phyloP scores from a whole-genome alignment of 768 basidiomycete species.

The Rhodocollybia butyracea region DNA sequence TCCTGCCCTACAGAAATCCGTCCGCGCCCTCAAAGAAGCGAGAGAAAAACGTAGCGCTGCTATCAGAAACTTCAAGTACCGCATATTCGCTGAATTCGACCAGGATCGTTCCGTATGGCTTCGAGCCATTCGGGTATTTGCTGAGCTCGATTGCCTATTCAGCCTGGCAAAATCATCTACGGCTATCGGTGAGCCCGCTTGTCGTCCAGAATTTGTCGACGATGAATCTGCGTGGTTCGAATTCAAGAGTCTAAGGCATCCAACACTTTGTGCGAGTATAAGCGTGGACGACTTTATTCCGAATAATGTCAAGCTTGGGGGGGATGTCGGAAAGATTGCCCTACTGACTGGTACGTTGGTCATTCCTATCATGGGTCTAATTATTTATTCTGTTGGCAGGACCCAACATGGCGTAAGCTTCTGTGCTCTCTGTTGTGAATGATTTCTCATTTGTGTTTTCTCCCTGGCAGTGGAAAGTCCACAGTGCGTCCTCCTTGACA shows the following conservation, averaged over 20 bases:
- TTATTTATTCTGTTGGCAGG: slow-evolving; percentile 46
- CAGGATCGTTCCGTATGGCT: slow-evolving; percentile 78
- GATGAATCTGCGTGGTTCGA: slow-evolving; percentile 64
- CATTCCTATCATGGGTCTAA: not conserved
- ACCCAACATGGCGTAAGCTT: slow-evolving; percentile 89
- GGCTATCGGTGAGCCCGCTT: slow-evolving; percentile 93
- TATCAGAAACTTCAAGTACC: slow-evolving; percentile 80
- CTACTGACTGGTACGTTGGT: slow-evolving; percentile 75
- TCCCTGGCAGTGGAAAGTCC: slow-evolving; percentile 61
- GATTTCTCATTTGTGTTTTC: slow-evolving; percentile 5
- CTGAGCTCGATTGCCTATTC: slow-evolving; percentile 96
- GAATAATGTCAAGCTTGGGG: slow-evolving; percentile 87
- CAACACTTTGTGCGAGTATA: slow-evolving; percentile 69
- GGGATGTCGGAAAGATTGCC: slow-evolving; percentile 68
- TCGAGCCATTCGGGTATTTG: slow-evolving; percentile 77
- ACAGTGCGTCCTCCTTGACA: slow-evolving; percentile 41
- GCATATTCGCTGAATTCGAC: slow-evolving; percentile 80
- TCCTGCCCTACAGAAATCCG: slow-evolving; percentile 62
- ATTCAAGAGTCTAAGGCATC: slow-evolving; percentile 88
- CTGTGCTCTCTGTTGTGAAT: not conserved
- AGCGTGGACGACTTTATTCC: slow-evolving; percentile 80
- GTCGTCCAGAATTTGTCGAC: slow-evolving; percentile 86
- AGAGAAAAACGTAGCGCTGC: slow-evolving; percentile 80
- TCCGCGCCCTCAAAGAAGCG: slow-evolving; percentile 89
- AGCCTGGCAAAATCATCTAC: slow-evolving; percentile 85